Evolutionary conservation across 352 stramenopile genomes (phyloP), one percentile per base, ranked within the genome.

Genomic region (Phytophthora meadii): DNA sequence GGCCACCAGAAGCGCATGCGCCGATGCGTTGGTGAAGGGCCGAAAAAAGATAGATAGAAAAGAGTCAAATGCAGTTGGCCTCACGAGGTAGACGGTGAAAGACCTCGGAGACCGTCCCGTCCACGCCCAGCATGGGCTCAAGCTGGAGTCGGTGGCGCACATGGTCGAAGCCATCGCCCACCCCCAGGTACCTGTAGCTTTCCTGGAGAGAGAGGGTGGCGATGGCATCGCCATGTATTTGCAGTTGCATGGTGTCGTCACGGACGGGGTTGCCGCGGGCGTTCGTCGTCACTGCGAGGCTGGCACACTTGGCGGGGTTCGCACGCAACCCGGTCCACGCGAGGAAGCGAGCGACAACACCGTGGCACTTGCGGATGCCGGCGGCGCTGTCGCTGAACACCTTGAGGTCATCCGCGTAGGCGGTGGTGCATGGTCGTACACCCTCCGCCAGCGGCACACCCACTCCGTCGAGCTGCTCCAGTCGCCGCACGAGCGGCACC

Each of bases 391-490:
- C 30, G 37, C 53, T 61, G 62, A 68, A 76, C 10, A 76, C 41
- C 53, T 67, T 72, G 12, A 72, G 30, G 52, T 76, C 62, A 45
- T 73, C 60, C 0, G 45, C 68, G 40, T 72, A 71, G 3, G 61
- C 56, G 10, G 56, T 46, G 12, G 4, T 32, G 25, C 60, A 37
- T 17, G 30, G 28, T 61, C 54, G 7, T 46, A 56, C 36, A 15
- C 24, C 41, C 11, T 14, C 27, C 1, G 42, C 45, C 27, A 61
- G 4, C 27, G 41, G n/a, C 39, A 61, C 53, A 5, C 53, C 40
- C 3, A 57, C 49, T 1, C 9, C 25, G 6, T 44, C 40, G 2
- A 70, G 49, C 7, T 12, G 4, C 30, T 70, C 28, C 4, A 70
- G 42, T 0, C 39, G 37, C 4, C 40, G 39, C 9, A 5, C 24